A percentile compares a stretch with the other conserved stretches of the same genome.
Conservation (phyloP, 441 rosid species). For the Corymbia citriodora region DNA sequence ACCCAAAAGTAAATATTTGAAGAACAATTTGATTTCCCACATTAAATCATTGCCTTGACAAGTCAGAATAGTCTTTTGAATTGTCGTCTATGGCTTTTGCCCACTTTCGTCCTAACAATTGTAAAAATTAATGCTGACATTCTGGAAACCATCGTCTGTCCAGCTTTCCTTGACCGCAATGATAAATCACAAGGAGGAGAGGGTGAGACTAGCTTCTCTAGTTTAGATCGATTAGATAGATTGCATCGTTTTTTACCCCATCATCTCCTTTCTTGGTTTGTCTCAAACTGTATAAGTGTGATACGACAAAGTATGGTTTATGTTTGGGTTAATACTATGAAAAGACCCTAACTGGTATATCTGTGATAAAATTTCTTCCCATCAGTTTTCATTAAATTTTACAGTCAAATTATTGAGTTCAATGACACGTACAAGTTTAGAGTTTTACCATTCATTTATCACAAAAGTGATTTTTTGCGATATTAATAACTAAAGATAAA, state of each 20-base stretch:
- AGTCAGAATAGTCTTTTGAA: neutral
- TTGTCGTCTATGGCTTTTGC: neutral
- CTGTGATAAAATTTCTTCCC: too few species aligned
- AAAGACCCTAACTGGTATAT: too few species aligned
- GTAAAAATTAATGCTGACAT: neutral
- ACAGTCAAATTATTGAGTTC: too few species aligned
- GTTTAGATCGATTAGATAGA: neutral
- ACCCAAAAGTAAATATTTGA: neutral
- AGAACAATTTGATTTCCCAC: neutral
- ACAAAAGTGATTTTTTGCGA: too few species aligned
- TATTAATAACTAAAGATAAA: too few species aligned
- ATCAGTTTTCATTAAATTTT: too few species aligned
- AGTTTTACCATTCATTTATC: too few species aligned
- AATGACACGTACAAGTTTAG: too few species aligned
- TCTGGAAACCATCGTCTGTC: neutral
- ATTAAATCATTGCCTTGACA: neutral
- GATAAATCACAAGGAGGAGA: neutral
- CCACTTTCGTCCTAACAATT: neutral
- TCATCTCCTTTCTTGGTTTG: neutral
- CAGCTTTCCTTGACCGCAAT: neutral
- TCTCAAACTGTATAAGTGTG: neutral
- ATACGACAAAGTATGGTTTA: neutral
- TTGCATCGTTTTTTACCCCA: neutral
- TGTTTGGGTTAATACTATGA: neutral
- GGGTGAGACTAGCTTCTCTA: neutral